Conservation (phyloP, 2,329 filamentous ascomycete genomes). For the Ophiostoma ips region DNA sequence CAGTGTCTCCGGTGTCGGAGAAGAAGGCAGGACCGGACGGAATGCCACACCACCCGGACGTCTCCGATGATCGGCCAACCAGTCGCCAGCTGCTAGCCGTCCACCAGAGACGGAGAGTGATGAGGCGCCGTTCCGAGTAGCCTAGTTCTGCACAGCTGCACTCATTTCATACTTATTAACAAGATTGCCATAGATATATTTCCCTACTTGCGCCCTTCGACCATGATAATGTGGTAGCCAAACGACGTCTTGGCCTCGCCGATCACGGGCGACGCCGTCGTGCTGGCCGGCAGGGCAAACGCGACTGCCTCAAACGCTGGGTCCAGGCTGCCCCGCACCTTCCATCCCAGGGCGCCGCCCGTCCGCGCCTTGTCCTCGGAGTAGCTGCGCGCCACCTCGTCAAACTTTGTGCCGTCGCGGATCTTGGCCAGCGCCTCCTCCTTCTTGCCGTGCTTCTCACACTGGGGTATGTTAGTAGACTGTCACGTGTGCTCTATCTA, state of each 20-base stretch:
- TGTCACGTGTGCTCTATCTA: too few species aligned
- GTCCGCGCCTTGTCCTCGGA: slow-evolving; percentile 65
- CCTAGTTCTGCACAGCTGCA: too few species aligned
- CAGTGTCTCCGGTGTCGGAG: too few species aligned
- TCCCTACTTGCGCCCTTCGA: slow-evolving; percentile 40
- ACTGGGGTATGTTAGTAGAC: slow-evolving; percentile 30
- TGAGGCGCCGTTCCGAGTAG: too few species aligned
- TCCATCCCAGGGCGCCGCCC: slow-evolving; percentile 61
- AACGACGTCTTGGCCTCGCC: slow-evolving; percentile 60
- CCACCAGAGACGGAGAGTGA: too few species aligned
- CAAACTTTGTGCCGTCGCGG: slow-evolving; percentile 53
- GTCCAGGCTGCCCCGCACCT: slow-evolving; percentile 52
- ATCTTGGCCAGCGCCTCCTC: slow-evolving; percentile 61
- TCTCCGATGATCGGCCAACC: too few species aligned
- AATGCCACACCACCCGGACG: too few species aligned
- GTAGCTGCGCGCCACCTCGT: slow-evolving; percentile 57
- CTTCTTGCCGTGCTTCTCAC: slow-evolving; percentile 65
- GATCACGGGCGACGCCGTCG: slow-evolving; percentile 47
- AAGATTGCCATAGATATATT: too few species aligned
- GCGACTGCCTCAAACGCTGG: slow-evolving; percentile 60
- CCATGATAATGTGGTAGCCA: slow-evolving; percentile 73
- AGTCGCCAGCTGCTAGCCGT: too few species aligned
- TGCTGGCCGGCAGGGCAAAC: slow-evolving; percentile 53
- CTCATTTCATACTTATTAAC: too few species aligned
- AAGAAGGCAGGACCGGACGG: too few species aligned